phyloP scores from a whole-genome alignment of 202 grass and related monocot species.

The Zoysia matrella region DNA sequence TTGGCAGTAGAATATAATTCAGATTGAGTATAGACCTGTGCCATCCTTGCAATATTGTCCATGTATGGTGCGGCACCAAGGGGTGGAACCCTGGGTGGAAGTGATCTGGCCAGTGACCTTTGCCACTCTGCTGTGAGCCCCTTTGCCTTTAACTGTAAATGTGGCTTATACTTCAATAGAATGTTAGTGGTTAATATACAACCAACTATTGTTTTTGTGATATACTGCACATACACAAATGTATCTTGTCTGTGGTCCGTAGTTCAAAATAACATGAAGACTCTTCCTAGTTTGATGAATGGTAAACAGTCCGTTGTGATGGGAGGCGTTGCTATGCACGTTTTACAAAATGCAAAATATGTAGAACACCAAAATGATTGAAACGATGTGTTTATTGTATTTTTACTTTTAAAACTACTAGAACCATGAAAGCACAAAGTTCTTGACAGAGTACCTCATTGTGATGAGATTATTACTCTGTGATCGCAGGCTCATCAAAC shows the following conservation, averaged over 20 bases:
- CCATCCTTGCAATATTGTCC: neutral
- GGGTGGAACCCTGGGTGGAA: too few relatives aligned
- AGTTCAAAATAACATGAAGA: neutral
- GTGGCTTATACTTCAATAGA: constrained; percentile 14
- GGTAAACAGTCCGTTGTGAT: neutral
- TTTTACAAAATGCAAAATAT: constrained; percentile 6
- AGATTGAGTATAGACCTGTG: neutral
- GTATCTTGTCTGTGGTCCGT: neutral
- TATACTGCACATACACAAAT: constrained; percentile 11
- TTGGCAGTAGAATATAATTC: constrained; percentile 18
- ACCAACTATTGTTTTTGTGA: constrained; percentile 1
- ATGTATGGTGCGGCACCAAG: neutral
- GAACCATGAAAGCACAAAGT: neutral
- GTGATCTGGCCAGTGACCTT: too few relatives aligned
- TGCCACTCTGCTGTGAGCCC: too few relatives aligned
- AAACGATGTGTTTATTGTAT: constrained; percentile 22
- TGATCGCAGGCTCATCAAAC: constrained; percentile 46
- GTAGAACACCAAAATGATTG: neutral
- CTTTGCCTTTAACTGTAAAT: neutral
- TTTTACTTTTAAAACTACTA: neutral
- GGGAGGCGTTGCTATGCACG: neutral
- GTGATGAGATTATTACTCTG: constrained; percentile 1
- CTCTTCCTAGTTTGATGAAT: constrained; percentile 22
- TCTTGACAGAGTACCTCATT: neutral
- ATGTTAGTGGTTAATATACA: constrained; percentile 8